Conservation (phyloP, 1,284 basidiomycete species). For the Gomphus sp. region DNA sequence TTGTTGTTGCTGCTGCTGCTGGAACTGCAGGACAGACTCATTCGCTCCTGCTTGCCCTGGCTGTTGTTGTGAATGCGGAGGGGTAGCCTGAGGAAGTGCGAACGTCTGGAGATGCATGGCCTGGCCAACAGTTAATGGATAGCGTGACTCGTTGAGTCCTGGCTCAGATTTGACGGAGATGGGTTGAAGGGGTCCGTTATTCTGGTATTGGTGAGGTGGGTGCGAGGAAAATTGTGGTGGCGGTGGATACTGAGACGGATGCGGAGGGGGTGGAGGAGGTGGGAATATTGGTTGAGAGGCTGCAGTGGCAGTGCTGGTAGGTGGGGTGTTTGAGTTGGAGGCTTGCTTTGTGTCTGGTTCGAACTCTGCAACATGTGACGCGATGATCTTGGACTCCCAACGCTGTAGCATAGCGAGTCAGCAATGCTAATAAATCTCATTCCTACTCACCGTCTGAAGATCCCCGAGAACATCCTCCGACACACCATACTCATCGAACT, state of each 20-base stretch:
- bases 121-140: constrained; percentile 6
- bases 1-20: constrained; percentile 12
- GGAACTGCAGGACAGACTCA: constrained; percentile 7
- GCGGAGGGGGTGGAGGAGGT: constrained; percentile 9
- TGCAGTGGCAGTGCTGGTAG: constrained; percentile 19
- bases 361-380: constrained; percentile 91
- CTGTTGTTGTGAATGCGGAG: constrained; percentile 8
- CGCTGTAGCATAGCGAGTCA: constrained; percentile 40
- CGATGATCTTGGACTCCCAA: constrained; percentile 92
- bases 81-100: constrained; percentile 12
- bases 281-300: not conserved
- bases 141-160: constrained; percentile 5
- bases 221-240: not conserved
- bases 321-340: not conserved
- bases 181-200: constrained; percentile 3
- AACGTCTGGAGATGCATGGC: constrained; percentile 12
- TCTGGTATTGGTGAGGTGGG: constrained; percentile 3
- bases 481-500: constrained; percentile 97
- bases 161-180: constrained; percentile 9
- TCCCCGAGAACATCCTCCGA: constrained; percentile 85
- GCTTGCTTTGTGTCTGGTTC: constrained; percentile 31
- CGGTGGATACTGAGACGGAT: constrained; percentile 9
- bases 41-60: constrained; percentile 1
- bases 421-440: not conserved
- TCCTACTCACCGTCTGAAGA: constrained; percentile 68